These are phyloP conservation scores for Wallacemonas sp. DNA, from an alignment of 208 protist genomes.

Conservation along the genomic window DNA sequence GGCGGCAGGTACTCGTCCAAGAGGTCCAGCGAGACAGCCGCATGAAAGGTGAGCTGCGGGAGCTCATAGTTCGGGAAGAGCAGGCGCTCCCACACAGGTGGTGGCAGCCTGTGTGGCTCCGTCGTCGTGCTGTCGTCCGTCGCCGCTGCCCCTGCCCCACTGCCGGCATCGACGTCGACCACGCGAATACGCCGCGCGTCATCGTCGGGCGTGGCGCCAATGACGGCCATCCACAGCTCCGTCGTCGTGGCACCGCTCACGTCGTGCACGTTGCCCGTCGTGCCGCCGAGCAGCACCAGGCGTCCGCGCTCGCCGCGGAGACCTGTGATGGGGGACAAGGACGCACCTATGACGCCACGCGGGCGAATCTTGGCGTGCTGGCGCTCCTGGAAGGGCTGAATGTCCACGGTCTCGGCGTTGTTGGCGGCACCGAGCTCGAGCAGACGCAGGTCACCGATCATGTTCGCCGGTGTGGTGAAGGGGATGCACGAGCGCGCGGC, in stretches of 20 bases:
- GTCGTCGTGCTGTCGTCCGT: neutral
- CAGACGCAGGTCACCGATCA: conserved; percentile 22
- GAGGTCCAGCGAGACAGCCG: conserved; percentile 31
- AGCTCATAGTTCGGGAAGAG: conserved; percentile 48
- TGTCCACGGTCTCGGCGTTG: conserved; percentile 25
- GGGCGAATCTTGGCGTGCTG: conserved; percentile 53
- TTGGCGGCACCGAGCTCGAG: conserved; percentile 54
- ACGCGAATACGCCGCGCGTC: conserved; percentile 6
- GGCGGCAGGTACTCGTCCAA: neutral
- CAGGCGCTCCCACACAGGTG: conserved; percentile 28
- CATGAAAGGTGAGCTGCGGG: conserved; percentile 46
- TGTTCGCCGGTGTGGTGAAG: conserved; percentile 19
- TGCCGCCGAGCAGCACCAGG: conserved; percentile 31
- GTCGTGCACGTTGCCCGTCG: conserved; percentile 26
- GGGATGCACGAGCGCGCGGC: conserved; percentile 43
- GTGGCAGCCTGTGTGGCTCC: neutral
- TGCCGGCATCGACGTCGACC: neutral
- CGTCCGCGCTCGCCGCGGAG: conserved; percentile 9
- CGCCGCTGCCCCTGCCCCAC: too few species aligned
- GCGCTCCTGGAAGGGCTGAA: conserved; percentile 52
- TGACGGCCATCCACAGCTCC: conserved; percentile 38
- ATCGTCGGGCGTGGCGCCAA: neutral
- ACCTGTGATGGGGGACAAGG: conserved; percentile 26
- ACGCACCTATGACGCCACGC: conserved; percentile 48
- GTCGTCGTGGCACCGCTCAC: conserved; percentile 22